Percentiles rank a stretch among this genome's conserved stretches.
These are phyloP conservation scores for Fusarium denticulatum DNA, from an alignment of 2,329 filamentous ascomycete genomes.

Conservation along the genomic window DNA sequence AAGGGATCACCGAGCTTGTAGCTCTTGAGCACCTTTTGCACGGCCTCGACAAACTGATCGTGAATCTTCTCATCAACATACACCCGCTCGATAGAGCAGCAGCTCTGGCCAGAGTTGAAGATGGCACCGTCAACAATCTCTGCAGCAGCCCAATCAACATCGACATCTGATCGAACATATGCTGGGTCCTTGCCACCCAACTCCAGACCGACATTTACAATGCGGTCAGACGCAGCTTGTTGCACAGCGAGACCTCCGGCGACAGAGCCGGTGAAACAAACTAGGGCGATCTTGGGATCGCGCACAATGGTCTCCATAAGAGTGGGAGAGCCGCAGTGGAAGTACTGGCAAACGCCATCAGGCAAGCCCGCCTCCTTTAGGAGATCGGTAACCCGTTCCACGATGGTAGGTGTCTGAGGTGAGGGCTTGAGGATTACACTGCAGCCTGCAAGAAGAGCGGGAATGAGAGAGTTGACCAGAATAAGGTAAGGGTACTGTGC, in stretches of 20 bases:
- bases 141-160: conserved; percentile 88
- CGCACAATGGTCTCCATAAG: conserved; percentile 83
- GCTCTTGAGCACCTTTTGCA: conserved; percentile 80
- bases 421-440: conserved; percentile 94
- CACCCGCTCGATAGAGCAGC: conserved; percentile 90
- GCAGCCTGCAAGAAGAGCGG: conserved; percentile 90
- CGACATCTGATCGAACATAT: conserved; percentile 86
- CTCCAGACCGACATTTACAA: conserved; percentile 88
- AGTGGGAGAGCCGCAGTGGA: conserved; percentile 84
- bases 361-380: conserved; percentile 86
- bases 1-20: conserved; percentile 92
- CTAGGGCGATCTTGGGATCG: conserved; percentile 78
- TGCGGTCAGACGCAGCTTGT: conserved; percentile 81
- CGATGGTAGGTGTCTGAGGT: conserved; percentile 92
- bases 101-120: conserved; percentile 99
- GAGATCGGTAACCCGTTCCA: conserved; percentile 80
- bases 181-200: conserved; percentile 95
- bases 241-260: conserved; percentile 88
- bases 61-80: conserved; percentile 90
- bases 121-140: conserved; percentile 96
- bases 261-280: conserved; percentile 95
- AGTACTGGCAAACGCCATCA: conserved; percentile 85
- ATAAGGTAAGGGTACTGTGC: conserved; percentile 91
- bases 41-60: conserved; percentile 80
- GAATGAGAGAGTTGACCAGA: conserved; percentile 90